These are phyloP conservation scores for Puccinellia tenuiflora DNA, from an alignment of 176 grass and related monocot species.

Conservation along the genomic window DNA sequence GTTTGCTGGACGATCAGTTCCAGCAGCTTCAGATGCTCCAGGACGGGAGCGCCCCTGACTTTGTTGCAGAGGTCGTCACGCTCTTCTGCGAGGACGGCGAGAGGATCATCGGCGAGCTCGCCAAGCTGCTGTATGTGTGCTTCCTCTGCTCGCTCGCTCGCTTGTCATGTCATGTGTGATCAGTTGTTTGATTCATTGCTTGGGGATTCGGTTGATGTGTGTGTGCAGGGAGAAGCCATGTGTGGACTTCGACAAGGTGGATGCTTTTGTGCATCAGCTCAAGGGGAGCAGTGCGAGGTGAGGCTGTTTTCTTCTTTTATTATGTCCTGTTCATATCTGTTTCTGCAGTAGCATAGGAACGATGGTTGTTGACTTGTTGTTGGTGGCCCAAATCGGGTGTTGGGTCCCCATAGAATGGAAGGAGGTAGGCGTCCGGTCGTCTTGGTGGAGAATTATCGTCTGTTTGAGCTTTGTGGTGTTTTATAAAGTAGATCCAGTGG, in stretches of 20 bases:
- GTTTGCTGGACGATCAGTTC: constrained; percentile 61
- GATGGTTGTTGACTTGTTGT: not conserved
- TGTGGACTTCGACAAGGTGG: constrained; percentile 52
- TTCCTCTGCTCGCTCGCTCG: not conserved
- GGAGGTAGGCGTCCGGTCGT: not conserved
- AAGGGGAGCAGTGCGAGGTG: constrained; percentile 26
- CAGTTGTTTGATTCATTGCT: not conserved
- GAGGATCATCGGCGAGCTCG: constrained; percentile 44
- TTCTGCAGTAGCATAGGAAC: not conserved
- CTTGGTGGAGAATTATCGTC: not conserved
- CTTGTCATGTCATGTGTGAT: not conserved
- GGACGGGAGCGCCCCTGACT: constrained; percentile 24
- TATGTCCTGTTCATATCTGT: not conserved
- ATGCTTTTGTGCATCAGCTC: constrained; percentile 47
- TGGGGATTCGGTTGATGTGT: not conserved
- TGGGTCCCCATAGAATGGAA: not conserved
- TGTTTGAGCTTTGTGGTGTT: not conserved
- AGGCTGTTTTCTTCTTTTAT: not conserved
- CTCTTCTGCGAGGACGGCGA: constrained; percentile 61
- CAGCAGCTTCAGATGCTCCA: constrained; percentile 40
- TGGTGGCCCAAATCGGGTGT: not conserved
- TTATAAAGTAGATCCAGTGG: not conserved
- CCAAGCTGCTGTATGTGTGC: constrained; percentile 32
- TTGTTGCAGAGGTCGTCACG: constrained; percentile 43
- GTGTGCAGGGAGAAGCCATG: constrained; percentile 30